phyloP scores from a whole-genome alignment of 768 basidiomycete genomes.

The Mycena albidolilacea region DNA sequence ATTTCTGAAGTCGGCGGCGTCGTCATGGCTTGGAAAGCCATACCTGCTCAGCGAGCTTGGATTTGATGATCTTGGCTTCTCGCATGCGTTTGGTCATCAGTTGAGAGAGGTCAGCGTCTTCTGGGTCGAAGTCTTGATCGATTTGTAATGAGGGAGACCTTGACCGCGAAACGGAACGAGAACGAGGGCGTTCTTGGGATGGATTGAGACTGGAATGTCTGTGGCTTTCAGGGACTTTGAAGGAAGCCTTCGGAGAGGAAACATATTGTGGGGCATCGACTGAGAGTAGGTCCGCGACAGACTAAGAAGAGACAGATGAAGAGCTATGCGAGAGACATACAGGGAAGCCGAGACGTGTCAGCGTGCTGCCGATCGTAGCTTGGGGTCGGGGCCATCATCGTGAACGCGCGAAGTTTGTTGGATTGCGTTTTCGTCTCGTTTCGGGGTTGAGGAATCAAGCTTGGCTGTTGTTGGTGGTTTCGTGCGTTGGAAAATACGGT shows the following conservation, averaged over 20 bases:
- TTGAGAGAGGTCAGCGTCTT: conserved; percentile 42
- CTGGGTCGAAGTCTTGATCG: conserved; percentile 36
- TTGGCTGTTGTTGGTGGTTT: conserved; percentile 17
- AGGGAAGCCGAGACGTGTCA: conserved; percentile 17
- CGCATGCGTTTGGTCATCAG: conserved; percentile 42
- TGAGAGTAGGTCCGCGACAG: conserved; percentile 1
- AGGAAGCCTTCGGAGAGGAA: conserved; percentile 33
- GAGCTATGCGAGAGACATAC: conserved; percentile 12
- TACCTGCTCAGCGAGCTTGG: conserved; percentile 45
- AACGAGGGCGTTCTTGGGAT: conserved; percentile 20
- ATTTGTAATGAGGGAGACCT: conserved; percentile 33
- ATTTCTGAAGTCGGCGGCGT: too few relatives aligned
- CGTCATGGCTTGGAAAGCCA: too few relatives aligned
- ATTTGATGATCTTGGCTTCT: conserved; percentile 42
- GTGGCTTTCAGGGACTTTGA: conserved; percentile 17
- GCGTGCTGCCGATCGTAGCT: conserved; percentile 16
- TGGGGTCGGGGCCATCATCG: conserved; percentile 22
- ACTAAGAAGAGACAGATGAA: neutral
- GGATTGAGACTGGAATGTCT: neutral
- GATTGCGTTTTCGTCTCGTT: conserved; percentile 29
- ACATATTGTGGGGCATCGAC: conserved; percentile 33
- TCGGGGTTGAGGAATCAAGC: conserved; percentile 32
- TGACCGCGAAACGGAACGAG: conserved; percentile 5
- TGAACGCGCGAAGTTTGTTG: conserved; percentile 38
- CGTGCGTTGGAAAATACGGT: conserved; percentile 15